Evolutionary conservation across 139 green algal genomes (phyloP), one percentile per base, ranked within the genome.

Genomic region (Chlorella sp.): DNA sequence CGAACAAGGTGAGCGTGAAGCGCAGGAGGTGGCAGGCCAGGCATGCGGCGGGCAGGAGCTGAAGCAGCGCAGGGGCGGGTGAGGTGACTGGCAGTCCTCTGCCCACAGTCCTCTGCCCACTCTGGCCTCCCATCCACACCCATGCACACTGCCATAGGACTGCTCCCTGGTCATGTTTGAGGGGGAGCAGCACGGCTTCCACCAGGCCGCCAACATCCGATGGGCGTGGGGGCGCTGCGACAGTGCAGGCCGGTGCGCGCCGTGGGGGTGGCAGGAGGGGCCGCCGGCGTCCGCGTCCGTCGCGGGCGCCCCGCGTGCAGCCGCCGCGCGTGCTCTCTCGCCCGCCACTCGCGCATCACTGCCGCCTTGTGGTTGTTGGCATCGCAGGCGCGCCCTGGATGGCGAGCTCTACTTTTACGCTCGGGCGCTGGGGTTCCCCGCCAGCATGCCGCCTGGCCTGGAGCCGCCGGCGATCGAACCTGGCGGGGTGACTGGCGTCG

Each of bases 161-260:
- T n/a, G n/a, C n/a, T n/a, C 89, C 7, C 86, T 96, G 45, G 84
- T 94, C 11, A 86, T 95, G 87, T 92, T 90, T 77, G 69, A 88
- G 82, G 88, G 91, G 7, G 92, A 97, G 81, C 85, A 94, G 71
- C 92, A 97, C 65, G 92, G 92, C 40, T 97, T 97, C 85, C 69
- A 91, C 0, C 71, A 84, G 50, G 81, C 80, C 19, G 40, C 59
- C 31, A 76, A 82, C 27, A 84, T 87, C 59, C 69, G 73, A 33
- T 79, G 71, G 1, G 71, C 53, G 23, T 61, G 53, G 53, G 21
- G 31, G 21, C 25, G 53, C 5, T 40, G n/a, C 55, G 8, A n/a
- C 27, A 63, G 27, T 60, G 12, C 11, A 6, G 21, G 17, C 11
- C 51, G 6, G 51, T 27, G 12, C 29, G 12, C 11, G 9, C 21